Base-by-base conservation (phyloP, 768 basidiomycete species). In the Baorangia bicolor region DNA sequence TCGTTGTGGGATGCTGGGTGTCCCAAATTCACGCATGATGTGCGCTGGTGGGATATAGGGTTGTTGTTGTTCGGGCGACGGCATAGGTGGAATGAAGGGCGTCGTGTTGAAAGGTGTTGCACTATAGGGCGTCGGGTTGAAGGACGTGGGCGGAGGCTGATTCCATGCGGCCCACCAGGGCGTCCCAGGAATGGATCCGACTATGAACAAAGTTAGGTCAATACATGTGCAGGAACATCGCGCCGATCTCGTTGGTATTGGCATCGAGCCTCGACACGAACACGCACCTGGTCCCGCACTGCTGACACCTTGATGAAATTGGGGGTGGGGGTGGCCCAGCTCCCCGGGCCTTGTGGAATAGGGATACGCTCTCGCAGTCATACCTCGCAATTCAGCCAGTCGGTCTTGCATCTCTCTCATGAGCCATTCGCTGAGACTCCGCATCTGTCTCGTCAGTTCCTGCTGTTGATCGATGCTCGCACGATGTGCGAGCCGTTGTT, bases 371-470 rank as follows among this genome's bases (percentile, higher is more conserved):
- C 31, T 44, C 13, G 27, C 2, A 18, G n/a, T 33, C 34, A 43
- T 48, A 27, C 28, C 20, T 31, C 47, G 48, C 48, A 50, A 35
- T 6, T 57, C 54, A 6, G 23, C 1, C 20, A 45, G 12, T 40
- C 35, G 28, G 37, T 57, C 55, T 35, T 45, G 48, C 55, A 58
- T 44, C 42, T 57, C 57, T 35, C 13, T 45, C 55, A 57, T 49
- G 5, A 58, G 25, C 57, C 57, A 58, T 43, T 57, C 55, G 8
- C 27, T 49, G 27, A 45, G 7, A 30, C 25, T 44, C 25, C 30
- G 35, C 33, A 35, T 49, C 12, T 50, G 48, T 30, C 35, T 49
- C 18, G 42, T 49, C 35, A 45, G 30, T 49, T 57, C 55, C 28
- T 49, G 41, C 6, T 57, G 55, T 23, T 58, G 57, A 6, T 57